Percentiles rank a stretch among this genome's conserved stretches.
phyloP scores from a whole-genome alignment of 768 basidiomycete genomes.

The Kwoniella dejecticola region DNA sequence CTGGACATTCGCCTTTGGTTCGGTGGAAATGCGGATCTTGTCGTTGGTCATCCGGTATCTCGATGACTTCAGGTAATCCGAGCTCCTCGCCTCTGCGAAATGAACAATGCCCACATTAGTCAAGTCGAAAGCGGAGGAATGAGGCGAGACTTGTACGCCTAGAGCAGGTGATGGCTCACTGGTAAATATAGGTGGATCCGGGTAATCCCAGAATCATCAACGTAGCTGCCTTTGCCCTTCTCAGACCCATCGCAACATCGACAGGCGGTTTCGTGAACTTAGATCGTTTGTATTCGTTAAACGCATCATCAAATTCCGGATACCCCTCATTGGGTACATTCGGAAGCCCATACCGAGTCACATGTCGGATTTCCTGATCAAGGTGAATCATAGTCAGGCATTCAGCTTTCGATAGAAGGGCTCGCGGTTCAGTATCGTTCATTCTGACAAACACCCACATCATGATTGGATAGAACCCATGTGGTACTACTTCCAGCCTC shows the following conservation, averaged over 20 bases:
- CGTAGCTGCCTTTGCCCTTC: constrained; percentile 39
- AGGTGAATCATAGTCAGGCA: too few species aligned
- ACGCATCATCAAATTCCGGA: constrained; percentile 14
- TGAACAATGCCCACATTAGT: background rate
- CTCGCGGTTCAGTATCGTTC: background rate
- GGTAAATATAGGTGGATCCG: constrained; percentile 46
- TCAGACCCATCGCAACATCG: constrained; percentile 30
- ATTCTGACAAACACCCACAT: constrained; percentile 2
- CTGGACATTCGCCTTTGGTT: constrained; percentile 36
- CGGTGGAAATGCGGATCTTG: constrained; percentile 49
- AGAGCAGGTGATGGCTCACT: constrained; percentile 27
- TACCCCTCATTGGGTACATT: constrained; percentile 15
- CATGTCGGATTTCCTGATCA: constrained; percentile 40
- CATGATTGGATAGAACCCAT: constrained; percentile 42
- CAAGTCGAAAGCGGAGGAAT: background rate
- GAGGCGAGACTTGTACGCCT: background rate
- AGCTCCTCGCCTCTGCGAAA: constrained; percentile 42
- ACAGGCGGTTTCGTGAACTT: constrained; percentile 21
- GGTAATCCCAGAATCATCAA: constrained; percentile 46
- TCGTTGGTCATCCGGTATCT: constrained; percentile 30
- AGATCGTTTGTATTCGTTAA: constrained; percentile 6
- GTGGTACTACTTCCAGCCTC: constrained; percentile 33
- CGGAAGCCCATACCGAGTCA: constrained; percentile 42
- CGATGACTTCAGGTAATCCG: constrained; percentile 42
- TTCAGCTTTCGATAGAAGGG: too few species aligned